Evolutionary conservation across 192 early-diverging fungal genomes (phyloP).

Genomic region (Phlyctochytrium bullatum): DNA sequence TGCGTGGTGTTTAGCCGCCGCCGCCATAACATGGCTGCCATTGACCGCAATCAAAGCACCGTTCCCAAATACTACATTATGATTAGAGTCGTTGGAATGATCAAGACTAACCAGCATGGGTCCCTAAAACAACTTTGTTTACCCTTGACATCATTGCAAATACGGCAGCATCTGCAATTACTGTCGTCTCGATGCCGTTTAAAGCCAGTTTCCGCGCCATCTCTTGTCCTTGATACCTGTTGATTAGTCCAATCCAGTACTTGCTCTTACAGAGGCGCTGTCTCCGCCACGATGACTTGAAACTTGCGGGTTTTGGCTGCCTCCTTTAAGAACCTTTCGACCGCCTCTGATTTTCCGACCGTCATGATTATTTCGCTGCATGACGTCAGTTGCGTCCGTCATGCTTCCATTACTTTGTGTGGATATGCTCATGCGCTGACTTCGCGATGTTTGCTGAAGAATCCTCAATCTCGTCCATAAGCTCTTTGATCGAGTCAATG

Average conservation of each 20-base stretch:
- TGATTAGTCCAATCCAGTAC: not conserved
- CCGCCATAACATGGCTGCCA: slow-evolving; percentile 79
- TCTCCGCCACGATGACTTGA: slow-evolving; percentile 94
- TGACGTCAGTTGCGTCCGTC: not conserved
- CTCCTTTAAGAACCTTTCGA: slow-evolving; percentile 78
- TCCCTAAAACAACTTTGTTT: slow-evolving; percentile 93
- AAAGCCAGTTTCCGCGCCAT: slow-evolving; percentile 72
- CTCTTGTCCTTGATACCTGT: slow-evolving; percentile 78
- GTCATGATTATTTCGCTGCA: slow-evolving; percentile 94
- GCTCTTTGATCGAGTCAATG: slow-evolving; percentile 79
- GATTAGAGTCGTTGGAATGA: not conserved
- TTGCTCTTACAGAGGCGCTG: slow-evolving; percentile 71
- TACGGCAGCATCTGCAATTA: slow-evolving; percentile 88
- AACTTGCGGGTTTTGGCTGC: slow-evolving; percentile 85
- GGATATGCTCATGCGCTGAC: slow-evolving; percentile 88
- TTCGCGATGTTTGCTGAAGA: slow-evolving; percentile 75
- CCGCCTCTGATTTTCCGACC: slow-evolving; percentile 80
- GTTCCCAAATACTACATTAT: slow-evolving; percentile 75
- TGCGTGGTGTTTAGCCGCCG: slow-evolving; percentile 88
- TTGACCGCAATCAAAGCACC: slow-evolving; percentile 83
- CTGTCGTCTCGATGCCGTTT: slow-evolving; percentile 84
- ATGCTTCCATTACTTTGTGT: slow-evolving; percentile 71
- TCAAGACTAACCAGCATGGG: slow-evolving; percentile 66
- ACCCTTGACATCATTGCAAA: slow-evolving; percentile 98
- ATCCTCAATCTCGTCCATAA: slow-evolving; percentile 82